These are phyloP conservation scores for Pythium grandisporangium DNA, from an alignment of 352 stramenopile species.

Conservation along the genomic window DNA sequence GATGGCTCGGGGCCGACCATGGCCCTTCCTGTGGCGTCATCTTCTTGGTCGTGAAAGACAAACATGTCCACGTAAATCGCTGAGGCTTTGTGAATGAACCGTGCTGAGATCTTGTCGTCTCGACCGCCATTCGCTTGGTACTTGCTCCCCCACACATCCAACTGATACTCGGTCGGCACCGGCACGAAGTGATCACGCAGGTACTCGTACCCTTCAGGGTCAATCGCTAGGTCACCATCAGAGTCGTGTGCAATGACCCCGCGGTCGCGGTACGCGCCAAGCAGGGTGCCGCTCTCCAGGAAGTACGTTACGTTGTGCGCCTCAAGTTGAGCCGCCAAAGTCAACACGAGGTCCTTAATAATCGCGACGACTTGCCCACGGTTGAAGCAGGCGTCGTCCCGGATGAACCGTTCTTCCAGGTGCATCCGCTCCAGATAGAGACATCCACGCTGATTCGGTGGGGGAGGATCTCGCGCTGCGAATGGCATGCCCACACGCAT, in stretches of 20 bases:
- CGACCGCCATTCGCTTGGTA: slow-evolving; percentile 9
- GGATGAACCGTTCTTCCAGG: slow-evolving; percentile 3
- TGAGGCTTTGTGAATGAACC: slow-evolving; percentile 9
- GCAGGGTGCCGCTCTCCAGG: slow-evolving; percentile 22
- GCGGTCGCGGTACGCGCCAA: slow-evolving; percentile 16
- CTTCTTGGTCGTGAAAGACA: slow-evolving; percentile 12
- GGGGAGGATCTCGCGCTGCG: not conserved
- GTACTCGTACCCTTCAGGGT: slow-evolving; percentile 6
- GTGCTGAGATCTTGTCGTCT: slow-evolving; percentile 14
- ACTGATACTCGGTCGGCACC: slow-evolving; percentile 9
- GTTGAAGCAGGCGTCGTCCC: slow-evolving; percentile 8
- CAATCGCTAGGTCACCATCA: slow-evolving; percentile 20
- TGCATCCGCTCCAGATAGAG: not conserved
- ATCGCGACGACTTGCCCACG: slow-evolving; percentile 6
- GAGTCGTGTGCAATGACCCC: slow-evolving; percentile 17
- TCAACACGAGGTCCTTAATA: slow-evolving; percentile 15
- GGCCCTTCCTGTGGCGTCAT: no score
- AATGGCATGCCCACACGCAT: not conserved
- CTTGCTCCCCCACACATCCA: slow-evolving; percentile 11
- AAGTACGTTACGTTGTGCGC: slow-evolving; percentile 19
- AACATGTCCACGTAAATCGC: slow-evolving; percentile 22
- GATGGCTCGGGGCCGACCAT: slow-evolving; percentile 12
- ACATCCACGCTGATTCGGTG: not conserved
- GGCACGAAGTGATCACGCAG: slow-evolving; percentile 5
- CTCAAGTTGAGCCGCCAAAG: slow-evolving; percentile 5